A percentile compares a stretch with the other conserved stretches of the same genome.
Conservation (phyloP, 2,329 filamentous ascomycete genomes). For the Neofusicoccum laricinum region DNA sequence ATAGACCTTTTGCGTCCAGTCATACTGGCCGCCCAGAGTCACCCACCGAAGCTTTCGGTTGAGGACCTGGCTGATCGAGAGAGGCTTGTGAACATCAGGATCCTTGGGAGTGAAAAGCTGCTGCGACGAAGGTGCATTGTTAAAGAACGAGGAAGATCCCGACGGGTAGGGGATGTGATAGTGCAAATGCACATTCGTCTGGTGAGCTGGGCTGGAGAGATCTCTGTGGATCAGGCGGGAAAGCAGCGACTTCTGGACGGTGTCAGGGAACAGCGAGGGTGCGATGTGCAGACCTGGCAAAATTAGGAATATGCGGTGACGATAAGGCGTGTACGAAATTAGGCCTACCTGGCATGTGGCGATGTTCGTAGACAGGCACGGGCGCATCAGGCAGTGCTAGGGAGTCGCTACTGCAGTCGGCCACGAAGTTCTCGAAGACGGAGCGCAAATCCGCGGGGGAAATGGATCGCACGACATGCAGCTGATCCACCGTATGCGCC, state of each 20-base stretch:
- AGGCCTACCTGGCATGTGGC: constrained; percentile 63
- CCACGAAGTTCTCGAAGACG: background rate
- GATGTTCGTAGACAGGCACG: constrained; percentile 57
- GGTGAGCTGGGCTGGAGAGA: constrained; percentile 68
- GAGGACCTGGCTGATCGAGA: constrained; percentile 68
- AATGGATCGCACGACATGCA: constrained; percentile 21
- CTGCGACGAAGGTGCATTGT: constrained; percentile 23
- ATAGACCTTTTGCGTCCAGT: constrained; percentile 88
- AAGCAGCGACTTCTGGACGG: constrained; percentile 67
- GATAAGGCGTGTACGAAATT: background rate
- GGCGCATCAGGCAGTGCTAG: background rate
- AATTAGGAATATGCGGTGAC: background rate
- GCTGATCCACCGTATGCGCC: constrained; percentile 39
- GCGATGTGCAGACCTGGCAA: constrained; percentile 71
- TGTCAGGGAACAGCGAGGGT: constrained; percentile 68
- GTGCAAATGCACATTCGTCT: constrained; percentile 88
- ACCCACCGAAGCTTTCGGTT: constrained; percentile 86
- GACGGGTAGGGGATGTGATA: constrained; percentile 66
- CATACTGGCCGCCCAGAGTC: constrained; percentile 91
- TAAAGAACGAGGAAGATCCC: constrained; percentile 49
- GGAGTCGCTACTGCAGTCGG: constrained; percentile 21
- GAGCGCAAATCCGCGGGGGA: background rate
- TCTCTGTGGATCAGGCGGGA: constrained; percentile 74
- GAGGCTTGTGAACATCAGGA: constrained; percentile 67
- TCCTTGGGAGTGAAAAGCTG: constrained; percentile 59